Evolutionary conservation across 352 stramenopile genomes (phyloP), one percentile per base, ranked within the genome.

Genomic region (Phytophthora meadii): DNA sequence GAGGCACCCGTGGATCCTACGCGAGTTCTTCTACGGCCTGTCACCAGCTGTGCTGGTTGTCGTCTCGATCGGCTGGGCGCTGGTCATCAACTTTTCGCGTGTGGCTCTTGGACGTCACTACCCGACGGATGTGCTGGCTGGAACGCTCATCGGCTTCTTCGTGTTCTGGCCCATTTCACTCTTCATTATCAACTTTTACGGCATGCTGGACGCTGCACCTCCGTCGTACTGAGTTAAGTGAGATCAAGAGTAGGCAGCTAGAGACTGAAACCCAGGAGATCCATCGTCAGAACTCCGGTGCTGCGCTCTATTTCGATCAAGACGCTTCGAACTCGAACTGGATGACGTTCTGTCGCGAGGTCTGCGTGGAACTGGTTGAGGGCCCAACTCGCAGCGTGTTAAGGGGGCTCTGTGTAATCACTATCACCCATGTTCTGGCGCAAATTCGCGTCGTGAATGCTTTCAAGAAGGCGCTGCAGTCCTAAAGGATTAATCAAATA

Each of bases 91-190:
- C 62, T 91, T 94, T 54, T 92, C 83, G 9, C 83, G 87, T 25
- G 66, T 95, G n/a, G 87, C 87, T 14, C 78, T 95, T 12, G 87
- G 87, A 15, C 87, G 87, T 22, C 87, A 95, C 75, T 95, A 94
- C 71, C 85, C 84, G 19, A 91, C 83, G 19, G 87, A 95, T 57
- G 79, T 95, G 12, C 41, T 93, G 3, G 79, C 77, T 2, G 87
- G 87, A 2, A 70, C 78, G 10, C 40, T 83, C 15, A 89, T 95
- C 44, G 87, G 87, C 14, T 77, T 76, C 51, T 74, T 89, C 34
- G 54, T 83, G 4, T 72, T 89, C 48, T 92, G 79, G 62, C 83
- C 83, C n/a, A 65, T 87, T 25, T 80, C 83, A 37, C 70, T 74
- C 45, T 65, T 78, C 40, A 62, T 77, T 51, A 49, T 71, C 41